phyloP scores from a whole-genome alignment of 768 basidiomycete species.

The Podaxis rugospora region DNA sequence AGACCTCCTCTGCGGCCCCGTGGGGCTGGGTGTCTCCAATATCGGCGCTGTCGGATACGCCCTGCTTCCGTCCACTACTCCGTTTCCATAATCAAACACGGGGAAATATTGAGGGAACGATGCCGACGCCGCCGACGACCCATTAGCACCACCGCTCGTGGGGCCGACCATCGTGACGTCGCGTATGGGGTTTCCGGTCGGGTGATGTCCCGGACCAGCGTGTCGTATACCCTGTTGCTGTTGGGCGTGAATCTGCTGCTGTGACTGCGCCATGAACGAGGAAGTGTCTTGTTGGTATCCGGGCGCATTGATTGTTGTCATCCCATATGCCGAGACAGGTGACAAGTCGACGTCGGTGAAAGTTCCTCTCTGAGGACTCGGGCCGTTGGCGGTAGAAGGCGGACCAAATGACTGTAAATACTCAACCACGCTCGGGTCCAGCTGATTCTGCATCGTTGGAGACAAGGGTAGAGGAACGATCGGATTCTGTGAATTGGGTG shows the following conservation, averaged over 20 bases:
- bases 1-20: slow-evolving; percentile 26
- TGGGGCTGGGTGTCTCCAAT: slow-evolving; percentile 7
- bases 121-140: slow-evolving; percentile 11
- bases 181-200: not conserved
- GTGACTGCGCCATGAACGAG: slow-evolving; percentile 29
- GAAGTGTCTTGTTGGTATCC: slow-evolving; percentile 30
- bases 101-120: slow-evolving; percentile 68
- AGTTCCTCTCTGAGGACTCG: slow-evolving; percentile 17
- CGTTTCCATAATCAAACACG: slow-evolving; percentile 63
- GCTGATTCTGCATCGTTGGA: slow-evolving; percentile 40
- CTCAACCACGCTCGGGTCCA: slow-evolving; percentile 62
- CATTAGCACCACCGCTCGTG: not conserved
- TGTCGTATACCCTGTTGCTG: slow-evolving; percentile 17
- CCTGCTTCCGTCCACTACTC: slow-evolving; percentile 20
- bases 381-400: slow-evolving; percentile 17
- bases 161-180: slow-evolving; percentile 10
- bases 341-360: slow-evolving; percentile 34
- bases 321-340: slow-evolving; percentile 42
- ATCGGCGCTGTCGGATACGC: slow-evolving; percentile 7
- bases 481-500: slow-evolving; percentile 68
- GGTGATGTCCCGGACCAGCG: slow-evolving; percentile 3
- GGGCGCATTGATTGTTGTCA: slow-evolving; percentile 31
- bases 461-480: slow-evolving; percentile 67
- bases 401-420: slow-evolving; percentile 60
- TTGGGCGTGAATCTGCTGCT: slow-evolving; percentile 23